A percentile compares a stretch with the other conserved stretches of the same genome.
Conservation (phyloP, 306 rosid genomes). For the Acacia crassicarpa region DNA sequence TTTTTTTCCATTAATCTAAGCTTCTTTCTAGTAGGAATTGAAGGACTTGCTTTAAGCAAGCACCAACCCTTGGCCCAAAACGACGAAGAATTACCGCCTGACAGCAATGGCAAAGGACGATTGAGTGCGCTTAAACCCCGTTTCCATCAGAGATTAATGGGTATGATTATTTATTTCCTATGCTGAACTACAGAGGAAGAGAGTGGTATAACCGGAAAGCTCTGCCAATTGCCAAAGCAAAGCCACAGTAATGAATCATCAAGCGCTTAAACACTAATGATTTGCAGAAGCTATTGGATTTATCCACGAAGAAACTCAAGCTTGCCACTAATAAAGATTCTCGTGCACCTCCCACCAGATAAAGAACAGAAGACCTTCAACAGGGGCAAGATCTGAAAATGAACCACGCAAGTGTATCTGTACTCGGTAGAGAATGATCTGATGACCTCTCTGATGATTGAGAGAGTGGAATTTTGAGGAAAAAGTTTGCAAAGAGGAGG, state of each 20-base stretch:
- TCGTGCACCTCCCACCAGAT: slow-evolving; percentile 27
- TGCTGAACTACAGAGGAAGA: not conserved
- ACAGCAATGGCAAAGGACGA: slow-evolving; percentile 17
- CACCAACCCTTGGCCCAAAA: slow-evolving; percentile 45
- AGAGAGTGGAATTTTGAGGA: too few relatives aligned
- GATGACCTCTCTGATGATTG: slow-evolving; percentile 41
- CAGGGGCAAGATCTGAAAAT: slow-evolving; percentile 84
- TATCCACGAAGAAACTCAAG: slow-evolving; percentile 56
- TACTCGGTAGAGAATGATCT: slow-evolving; percentile 79
- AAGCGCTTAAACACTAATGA: slow-evolving; percentile 53
- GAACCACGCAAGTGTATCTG: slow-evolving; percentile 74
- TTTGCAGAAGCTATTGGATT: slow-evolving; percentile 57
- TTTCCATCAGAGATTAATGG: not conserved
- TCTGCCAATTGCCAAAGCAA: slow-evolving; percentile 16
- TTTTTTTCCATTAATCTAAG: not conserved
- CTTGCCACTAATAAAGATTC: slow-evolving; percentile 28
- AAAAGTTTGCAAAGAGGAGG: too few relatives aligned
- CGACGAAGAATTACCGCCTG: slow-evolving; percentile 28
- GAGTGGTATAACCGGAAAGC: not conserved
- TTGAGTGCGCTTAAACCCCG: not conserved
- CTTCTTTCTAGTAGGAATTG: not conserved
- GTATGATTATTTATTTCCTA: not conserved
- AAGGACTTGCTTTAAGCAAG: slow-evolving; percentile 14
- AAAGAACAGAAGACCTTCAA: slow-evolving; percentile 32
- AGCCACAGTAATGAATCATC: slow-evolving; percentile 10